These are phyloP conservation scores for Roridomyces roridus DNA, from an alignment of 768 basidiomycete species.

Conservation along the genomic window DNA sequence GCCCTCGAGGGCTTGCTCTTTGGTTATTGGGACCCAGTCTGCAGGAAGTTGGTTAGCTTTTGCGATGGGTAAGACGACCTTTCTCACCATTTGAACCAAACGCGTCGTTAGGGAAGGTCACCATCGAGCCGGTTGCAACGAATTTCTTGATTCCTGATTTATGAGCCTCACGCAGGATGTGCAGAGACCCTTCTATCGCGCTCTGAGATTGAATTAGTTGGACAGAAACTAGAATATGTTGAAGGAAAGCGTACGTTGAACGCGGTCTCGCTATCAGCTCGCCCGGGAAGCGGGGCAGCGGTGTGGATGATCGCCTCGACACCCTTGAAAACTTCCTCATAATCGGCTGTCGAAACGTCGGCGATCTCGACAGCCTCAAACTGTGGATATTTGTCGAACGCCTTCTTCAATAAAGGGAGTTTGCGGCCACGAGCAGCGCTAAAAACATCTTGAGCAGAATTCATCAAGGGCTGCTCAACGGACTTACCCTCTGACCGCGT, in stretches of 20 bases:
- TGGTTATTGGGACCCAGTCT: slow-evolving; percentile 21
- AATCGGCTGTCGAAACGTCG: slow-evolving; percentile 24
- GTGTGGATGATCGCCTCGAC: slow-evolving; percentile 1
- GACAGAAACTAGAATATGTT: background rate
- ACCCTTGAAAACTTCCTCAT: background rate
- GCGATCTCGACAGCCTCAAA: slow-evolving; percentile 26
- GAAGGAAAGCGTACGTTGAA: slow-evolving; percentile 3
- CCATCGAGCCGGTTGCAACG: slow-evolving; percentile 27
- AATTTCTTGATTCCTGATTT: slow-evolving; percentile 29
- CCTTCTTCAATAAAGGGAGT: slow-evolving; percentile 17
- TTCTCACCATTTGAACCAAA: slow-evolving; percentile 6
- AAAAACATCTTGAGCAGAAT: background rate
- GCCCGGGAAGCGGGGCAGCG: slow-evolving; percentile 23
- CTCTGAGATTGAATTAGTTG: slow-evolving; percentile 16
- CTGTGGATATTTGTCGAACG: slow-evolving; percentile 16
- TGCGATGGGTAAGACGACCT: background rate
- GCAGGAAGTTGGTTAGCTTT: background rate
- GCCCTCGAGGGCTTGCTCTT: slow-evolving; percentile 16
- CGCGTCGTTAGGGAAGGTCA: slow-evolving; percentile 15
- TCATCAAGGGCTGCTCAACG: background rate
- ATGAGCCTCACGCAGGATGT: slow-evolving; percentile 31
- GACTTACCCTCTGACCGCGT: slow-evolving; percentile 23
- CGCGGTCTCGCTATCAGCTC: slow-evolving; percentile 18
- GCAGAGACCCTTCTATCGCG: slow-evolving; percentile 33
- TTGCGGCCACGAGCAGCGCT: slow-evolving; percentile 26